Evolutionary conservation across 169 alveolate genomes (phyloP), one percentile per base, ranked within the genome.

Genomic region (Plasmodium ovale): DNA sequence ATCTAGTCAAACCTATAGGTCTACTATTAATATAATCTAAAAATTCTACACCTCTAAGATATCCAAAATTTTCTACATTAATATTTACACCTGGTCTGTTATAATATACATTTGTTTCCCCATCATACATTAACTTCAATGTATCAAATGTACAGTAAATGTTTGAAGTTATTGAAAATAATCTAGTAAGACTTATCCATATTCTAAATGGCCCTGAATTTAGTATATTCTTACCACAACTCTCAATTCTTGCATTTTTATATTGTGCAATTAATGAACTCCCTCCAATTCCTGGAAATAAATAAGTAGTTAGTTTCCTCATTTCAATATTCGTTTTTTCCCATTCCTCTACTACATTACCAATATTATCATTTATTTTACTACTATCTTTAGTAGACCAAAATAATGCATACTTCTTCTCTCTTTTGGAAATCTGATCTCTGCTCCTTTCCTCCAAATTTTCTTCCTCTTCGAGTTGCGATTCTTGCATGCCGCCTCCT

Each of bases 231-330:
- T 21, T 59, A 33, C 88, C 37, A 65, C 88, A 74, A 47, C 88
- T 74, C 10, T 12, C 39, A 35, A 74, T 74, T 21, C 9, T 0
- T 74, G 88, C 88, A 60, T 74, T 16, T 12, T 74, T 53, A 51
- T 74, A 74, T 16, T 74, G 39, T 12, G 62, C 72, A 59, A 74
- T 74, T 74, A 74, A 51, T n/a, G 88, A 60, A 60, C 88, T 74
- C 19, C 88, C 88, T 42, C 88, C 88, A 2, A 74, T 21, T 10
- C 88, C 88, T 3, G 88, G 88, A 25, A 74, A 12, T 60, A 74
- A 51, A 74, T 59, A 44, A 0, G 67, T 62, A 31, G 77, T 74
- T 23, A 53, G 64, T 1, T 27, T 27, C 31, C 19, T 53, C 4
- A 23, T n/a, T 37, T 29, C 21, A 44, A 5, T 16, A 68, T 68